Conservation (phyloP, 345 rosid genomes). For the Aegle marmelos region DNA sequence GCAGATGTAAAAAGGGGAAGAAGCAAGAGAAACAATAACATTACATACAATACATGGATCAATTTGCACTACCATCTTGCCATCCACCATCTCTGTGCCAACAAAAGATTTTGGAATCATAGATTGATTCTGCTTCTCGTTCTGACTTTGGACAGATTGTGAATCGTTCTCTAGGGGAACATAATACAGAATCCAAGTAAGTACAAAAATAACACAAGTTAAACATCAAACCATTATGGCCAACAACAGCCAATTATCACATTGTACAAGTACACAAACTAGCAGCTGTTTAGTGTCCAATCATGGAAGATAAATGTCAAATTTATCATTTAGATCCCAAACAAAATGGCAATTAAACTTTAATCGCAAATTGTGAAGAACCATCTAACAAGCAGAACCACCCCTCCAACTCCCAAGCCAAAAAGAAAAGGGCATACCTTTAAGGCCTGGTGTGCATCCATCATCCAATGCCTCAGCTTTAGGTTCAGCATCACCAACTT, state of each 20-base stretch:
- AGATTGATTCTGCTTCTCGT: slow-evolving; percentile 40
- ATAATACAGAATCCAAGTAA: slow-evolving; percentile 9
- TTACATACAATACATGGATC: neutral
- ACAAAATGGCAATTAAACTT: neutral
- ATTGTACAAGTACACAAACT: neutral
- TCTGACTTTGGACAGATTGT: slow-evolving; percentile 30
- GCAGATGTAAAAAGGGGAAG: slow-evolving; percentile 8
- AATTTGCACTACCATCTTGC: slow-evolving; percentile 50
- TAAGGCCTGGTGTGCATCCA: slow-evolving; percentile 28
- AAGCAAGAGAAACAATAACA: slow-evolving; percentile 1
- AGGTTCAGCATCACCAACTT: slow-evolving; percentile 23
- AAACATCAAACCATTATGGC: neutral
- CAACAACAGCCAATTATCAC: neutral
- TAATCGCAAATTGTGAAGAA: neutral
- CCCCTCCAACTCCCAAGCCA: neutral
- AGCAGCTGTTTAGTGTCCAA: neutral
- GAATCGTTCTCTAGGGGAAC: slow-evolving; percentile 45
- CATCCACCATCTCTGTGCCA: slow-evolving; percentile 63
- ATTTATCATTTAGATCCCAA: neutral
- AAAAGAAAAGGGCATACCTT: slow-evolving; percentile 39
- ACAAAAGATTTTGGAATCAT: slow-evolving; percentile 53
- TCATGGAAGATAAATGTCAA: neutral
- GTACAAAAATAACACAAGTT: neutral
- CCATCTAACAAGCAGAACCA: neutral
- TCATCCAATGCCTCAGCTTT: slow-evolving; percentile 35